A percentile compares a stretch with the other conserved stretches of the same genome.
These are phyloP conservation scores for Nicotiana attenuata DNA, from an alignment of 257 asterid species.

Conservation along the genomic window DNA sequence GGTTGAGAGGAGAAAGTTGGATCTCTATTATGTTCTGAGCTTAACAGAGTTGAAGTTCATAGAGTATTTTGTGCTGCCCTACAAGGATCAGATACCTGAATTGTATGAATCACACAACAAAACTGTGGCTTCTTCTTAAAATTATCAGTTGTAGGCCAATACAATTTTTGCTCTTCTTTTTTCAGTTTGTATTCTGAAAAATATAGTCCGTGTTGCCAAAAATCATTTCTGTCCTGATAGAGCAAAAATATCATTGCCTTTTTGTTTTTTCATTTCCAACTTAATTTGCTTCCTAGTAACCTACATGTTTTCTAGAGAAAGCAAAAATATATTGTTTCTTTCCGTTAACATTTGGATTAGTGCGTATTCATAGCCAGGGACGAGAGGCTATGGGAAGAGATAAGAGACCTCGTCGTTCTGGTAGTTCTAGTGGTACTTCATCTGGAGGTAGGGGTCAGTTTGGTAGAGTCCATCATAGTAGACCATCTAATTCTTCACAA, in stretches of 20 bases:
- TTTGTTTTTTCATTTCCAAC: neutral
- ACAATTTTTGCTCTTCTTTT: neutral
- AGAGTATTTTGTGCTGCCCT: neutral
- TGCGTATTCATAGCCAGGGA: too few relatives aligned
- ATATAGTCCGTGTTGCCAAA: neutral
- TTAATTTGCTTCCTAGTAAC: neutral
- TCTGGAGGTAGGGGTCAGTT: too few relatives aligned
- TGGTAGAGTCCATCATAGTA: too few relatives aligned
- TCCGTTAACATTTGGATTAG: neutral
- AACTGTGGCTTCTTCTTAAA: neutral
- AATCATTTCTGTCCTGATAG: neutral
- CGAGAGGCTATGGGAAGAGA: too few relatives aligned
- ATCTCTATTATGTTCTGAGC: neutral
- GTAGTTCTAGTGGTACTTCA: too few relatives aligned
- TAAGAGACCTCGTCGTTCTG: too few relatives aligned
- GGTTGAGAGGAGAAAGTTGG: neutral
- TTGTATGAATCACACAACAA: neutral
- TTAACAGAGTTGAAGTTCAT: neutral
- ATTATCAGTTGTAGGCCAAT: neutral
- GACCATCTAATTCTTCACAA: too few relatives aligned
- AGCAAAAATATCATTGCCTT: neutral
- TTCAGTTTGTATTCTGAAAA: neutral
- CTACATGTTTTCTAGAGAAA: neutral
- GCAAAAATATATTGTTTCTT: neutral
- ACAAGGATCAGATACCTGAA: slow-evolving; percentile 1